Conservation (phyloP, 1,139 yeast genomes). For the Waltiozyma sp. region DNA sequence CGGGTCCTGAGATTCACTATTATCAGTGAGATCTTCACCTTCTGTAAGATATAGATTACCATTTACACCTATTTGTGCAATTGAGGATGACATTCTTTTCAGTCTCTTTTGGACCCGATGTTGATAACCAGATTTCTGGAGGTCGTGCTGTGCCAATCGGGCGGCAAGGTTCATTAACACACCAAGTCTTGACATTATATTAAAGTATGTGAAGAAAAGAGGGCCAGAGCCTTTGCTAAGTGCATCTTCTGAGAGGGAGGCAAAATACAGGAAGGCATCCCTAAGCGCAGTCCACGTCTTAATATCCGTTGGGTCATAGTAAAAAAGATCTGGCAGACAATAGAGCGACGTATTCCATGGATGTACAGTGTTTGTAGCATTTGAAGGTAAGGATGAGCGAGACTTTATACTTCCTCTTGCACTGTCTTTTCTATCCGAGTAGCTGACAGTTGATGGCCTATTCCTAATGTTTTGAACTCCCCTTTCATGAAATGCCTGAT, state of each 20-base stretch:
- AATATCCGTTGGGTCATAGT: conserved; percentile 45
- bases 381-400: conserved; percentile 11
- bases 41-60: conserved; percentile 41
- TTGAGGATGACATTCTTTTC: conserved; percentile 38
- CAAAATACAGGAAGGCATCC: conserved; percentile 33
- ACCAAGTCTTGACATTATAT: conserved; percentile 37
- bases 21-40: not conserved
- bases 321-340: conserved; percentile 32
- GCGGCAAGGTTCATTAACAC: conserved; percentile 39
- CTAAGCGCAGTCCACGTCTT: conserved; percentile 46
- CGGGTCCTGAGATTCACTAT: conserved; percentile 1
- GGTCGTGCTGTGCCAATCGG: conserved; percentile 40
- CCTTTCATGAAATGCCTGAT: conserved; percentile 1
- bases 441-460: conserved; percentile 9
- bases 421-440: conserved; percentile 10
- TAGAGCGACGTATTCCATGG: conserved; percentile 18
- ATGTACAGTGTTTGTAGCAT: conserved; percentile 12
- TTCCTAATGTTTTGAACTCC: conserved; percentile 3
- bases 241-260: conserved; percentile 37
- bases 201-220: conserved; percentile 41
- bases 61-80: conserved; percentile 50
- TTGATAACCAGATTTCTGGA: conserved; percentile 34
- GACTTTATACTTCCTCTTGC: conserved; percentile 8
- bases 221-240: conserved; percentile 38
- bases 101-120: conserved; percentile 35